These are phyloP conservation scores for Claviceps africana DNA, from an alignment of 2,329 filamentous ascomycete genomes.

Conservation along the genomic window DNA sequence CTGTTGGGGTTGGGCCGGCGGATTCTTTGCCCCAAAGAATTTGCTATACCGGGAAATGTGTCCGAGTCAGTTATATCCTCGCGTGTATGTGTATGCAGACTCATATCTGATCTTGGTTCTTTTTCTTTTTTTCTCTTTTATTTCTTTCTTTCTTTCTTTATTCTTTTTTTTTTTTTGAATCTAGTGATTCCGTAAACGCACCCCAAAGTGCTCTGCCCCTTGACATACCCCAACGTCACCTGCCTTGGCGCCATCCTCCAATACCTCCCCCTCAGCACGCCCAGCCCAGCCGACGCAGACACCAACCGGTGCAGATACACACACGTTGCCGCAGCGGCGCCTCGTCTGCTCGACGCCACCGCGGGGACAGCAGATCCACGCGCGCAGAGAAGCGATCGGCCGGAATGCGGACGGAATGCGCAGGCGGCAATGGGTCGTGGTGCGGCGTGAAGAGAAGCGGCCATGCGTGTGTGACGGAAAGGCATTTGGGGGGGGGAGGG, in stretches of 20 bases:
- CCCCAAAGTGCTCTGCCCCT: constrained; percentile 61
- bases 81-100: too few species aligned
- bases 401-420: neutral
- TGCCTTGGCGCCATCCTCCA: constrained; percentile 47
- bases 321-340: neutral
- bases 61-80: neutral
- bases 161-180: too few species aligned
- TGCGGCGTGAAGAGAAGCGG: neutral
- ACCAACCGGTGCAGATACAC: constrained; percentile 1
- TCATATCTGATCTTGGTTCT: too few species aligned
- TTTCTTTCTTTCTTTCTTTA: neutral
- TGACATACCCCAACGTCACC: constrained; percentile 79
- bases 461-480: neutral
- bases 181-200: too few species aligned
- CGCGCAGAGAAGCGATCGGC: constrained; percentile 4
- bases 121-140: neutral
- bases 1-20: constrained; percentile 48
- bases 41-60: constrained; percentile 43
- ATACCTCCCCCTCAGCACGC: constrained; percentile 2
- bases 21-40: constrained; percentile 58
- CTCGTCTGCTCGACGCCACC: constrained; percentile 6
- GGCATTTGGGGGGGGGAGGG: too few species aligned
- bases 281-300: neutral
- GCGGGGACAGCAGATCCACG: neutral
- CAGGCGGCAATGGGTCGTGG: neutral